Conservation (phyloP, 164 flowering plant genomes). For the Umbellularia californica region DNA sequence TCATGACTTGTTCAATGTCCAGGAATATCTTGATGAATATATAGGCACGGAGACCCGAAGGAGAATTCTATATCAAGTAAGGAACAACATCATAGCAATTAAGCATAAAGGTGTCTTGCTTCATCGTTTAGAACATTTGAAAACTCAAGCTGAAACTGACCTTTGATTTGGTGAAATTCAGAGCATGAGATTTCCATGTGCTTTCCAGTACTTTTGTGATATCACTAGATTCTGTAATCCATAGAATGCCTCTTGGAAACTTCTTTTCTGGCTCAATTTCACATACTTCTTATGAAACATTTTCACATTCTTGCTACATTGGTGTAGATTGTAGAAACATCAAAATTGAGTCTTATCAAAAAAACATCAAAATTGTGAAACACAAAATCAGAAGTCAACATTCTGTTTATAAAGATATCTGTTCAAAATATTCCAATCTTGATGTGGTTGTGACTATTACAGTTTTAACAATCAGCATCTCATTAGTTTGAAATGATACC, state of each 20-base stretch:
- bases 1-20: constrained; percentile 22
- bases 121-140: neutral
- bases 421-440: neutral
- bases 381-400: neutral
- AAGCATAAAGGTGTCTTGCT: neutral
- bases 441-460: neutral
- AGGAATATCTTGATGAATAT: constrained; percentile 92
- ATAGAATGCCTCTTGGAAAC: too few species aligned
- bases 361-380: neutral
- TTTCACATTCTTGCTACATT: neutral
- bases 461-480: too few species aligned
- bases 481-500: neutral
- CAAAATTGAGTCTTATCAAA: neutral
- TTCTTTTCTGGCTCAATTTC: neutral
- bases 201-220: too few species aligned
- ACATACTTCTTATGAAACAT: neutral
- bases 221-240: too few species aligned
- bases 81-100: constrained; percentile 11
- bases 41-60: constrained; percentile 67
- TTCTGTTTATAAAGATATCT: neutral
- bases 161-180: neutral
- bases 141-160: neutral
- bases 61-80: constrained; percentile 66
- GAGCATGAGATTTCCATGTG: too few species aligned
- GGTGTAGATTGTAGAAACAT: neutral